These are phyloP conservation scores for Rhodotorula sp. DNA, from an alignment of 1,284 basidiomycete species.

Conservation along the genomic window DNA sequence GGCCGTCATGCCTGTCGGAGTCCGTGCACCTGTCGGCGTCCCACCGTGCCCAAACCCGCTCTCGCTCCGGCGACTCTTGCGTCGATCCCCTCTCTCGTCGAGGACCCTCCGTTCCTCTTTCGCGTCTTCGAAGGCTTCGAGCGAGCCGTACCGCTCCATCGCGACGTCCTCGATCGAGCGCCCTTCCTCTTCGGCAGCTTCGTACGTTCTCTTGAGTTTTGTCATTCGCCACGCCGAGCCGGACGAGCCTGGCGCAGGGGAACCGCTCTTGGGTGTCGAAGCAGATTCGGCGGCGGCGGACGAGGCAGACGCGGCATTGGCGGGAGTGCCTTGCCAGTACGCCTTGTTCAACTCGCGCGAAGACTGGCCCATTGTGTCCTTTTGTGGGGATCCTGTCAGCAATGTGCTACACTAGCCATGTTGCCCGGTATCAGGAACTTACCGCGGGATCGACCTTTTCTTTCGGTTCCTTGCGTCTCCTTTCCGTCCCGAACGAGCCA, in stretches of 20 bases:
- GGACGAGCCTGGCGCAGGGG: conserved; percentile 72
- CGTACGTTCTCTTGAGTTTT: conserved; percentile 84
- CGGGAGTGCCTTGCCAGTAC: conserved; percentile 55
- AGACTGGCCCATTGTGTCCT: conserved; percentile 56
- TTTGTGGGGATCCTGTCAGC: not conserved
- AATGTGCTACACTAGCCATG: not conserved
- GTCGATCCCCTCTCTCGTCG: conserved; percentile 62
- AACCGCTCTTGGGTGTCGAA: conserved; percentile 50
- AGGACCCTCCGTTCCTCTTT: conserved; percentile 77
- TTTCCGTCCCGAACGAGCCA: conserved; percentile 72
- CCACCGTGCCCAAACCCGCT: conserved; percentile 51
- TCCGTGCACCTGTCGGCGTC: not conserved
- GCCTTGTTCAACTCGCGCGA: conserved; percentile 70
- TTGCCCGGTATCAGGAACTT: not conserved
- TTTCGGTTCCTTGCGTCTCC: conserved; percentile 63
- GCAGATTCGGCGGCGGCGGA: conserved; percentile 47
- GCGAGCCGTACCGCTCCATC: conserved; percentile 77
- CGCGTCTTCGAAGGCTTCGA: conserved; percentile 84
- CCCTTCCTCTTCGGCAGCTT: conserved; percentile 73
- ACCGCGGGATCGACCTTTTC: conserved; percentile 63
- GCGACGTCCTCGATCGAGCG: conserved; percentile 75
- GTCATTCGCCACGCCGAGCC: conserved; percentile 98
- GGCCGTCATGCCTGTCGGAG: conserved; percentile 23
- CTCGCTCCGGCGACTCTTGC: conserved; percentile 44
- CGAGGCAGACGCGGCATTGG: conserved; percentile 59